A percentile compares a stretch with the other conserved stretches of the same genome.
Evolutionary conservation across 257 asterid species (phyloP).

Genomic region (Penstemon eatonii): DNA sequence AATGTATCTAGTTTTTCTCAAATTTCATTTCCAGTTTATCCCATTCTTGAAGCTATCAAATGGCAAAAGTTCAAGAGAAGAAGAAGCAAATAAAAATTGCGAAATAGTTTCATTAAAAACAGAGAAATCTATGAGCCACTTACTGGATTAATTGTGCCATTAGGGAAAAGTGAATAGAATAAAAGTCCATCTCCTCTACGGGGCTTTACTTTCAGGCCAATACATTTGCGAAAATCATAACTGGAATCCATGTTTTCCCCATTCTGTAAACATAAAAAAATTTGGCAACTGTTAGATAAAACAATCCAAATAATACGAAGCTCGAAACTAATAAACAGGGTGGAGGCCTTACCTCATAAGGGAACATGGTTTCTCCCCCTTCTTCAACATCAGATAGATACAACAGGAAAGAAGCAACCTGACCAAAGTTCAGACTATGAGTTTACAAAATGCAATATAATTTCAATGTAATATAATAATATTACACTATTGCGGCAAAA

Average conservation of each 20-base stretch:
- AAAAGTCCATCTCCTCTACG: conserved; percentile 91
- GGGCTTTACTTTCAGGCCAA: conserved; percentile 88
- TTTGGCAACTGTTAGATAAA: neutral
- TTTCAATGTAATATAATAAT: conserved; percentile 11
- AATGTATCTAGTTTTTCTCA: neutral
- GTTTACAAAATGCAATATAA: conserved; percentile 18
- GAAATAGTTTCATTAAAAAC: conserved; percentile 12
- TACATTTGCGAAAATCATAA: conserved; percentile 62
- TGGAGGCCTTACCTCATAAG: conserved; percentile 63
- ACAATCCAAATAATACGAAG: conserved; percentile 3
- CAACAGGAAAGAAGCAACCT: conserved; percentile 93
- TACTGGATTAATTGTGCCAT: conserved; percentile 89
- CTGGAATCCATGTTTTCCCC: conserved; percentile 66
- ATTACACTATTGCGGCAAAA: neutral
- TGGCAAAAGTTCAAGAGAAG: neutral
- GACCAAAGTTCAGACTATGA: conserved; percentile 18
- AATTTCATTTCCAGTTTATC: conserved; percentile 10
- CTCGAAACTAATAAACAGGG: conserved; percentile 9
- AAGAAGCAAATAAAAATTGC: conserved; percentile 7
- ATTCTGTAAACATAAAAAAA: conserved; percentile 50
- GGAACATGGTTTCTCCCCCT: conserved; percentile 99
- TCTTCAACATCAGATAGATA: conserved; percentile 92
- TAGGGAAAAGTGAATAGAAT: conserved; percentile 76
- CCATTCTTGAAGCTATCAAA: conserved; percentile 1
- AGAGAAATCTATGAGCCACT: conserved; percentile 34